Evolutionary conservation across 2,329 filamentous ascomycete species (phyloP).

Genomic region (Parastagonospora avenae): DNA sequence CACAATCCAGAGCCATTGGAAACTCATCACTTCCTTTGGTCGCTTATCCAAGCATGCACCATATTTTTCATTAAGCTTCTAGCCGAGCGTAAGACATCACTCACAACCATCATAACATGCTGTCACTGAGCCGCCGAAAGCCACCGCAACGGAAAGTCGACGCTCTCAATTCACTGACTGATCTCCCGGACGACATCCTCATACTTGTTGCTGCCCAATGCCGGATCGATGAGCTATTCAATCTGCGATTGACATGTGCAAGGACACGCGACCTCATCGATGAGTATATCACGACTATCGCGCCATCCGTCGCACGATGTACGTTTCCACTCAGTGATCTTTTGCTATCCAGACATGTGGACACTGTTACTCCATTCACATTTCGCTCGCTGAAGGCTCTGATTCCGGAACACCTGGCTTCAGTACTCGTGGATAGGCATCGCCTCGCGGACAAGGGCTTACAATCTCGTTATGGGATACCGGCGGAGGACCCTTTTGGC

Average conservation of each 20-base stretch:
- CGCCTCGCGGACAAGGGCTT: constrained; percentile 25
- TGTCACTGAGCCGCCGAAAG: constrained; percentile 4
- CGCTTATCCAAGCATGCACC: not conserved
- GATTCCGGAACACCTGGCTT: constrained; percentile 36
- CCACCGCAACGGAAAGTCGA: not conserved
- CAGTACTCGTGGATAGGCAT: constrained; percentile 37
- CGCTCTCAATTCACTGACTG: constrained; percentile 10
- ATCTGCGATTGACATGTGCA: constrained; percentile 24
- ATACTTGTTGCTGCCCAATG: constrained; percentile 35
- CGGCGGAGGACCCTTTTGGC: constrained; percentile 37
- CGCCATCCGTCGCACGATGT: constrained; percentile 29
- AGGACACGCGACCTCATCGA: constrained; percentile 28
- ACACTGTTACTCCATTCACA: constrained; percentile 9
- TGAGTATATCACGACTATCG: constrained; percentile 34
- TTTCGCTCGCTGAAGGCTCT: constrained; percentile 32
- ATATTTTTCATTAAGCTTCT: not conserved
- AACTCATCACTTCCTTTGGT: too few relatives aligned
- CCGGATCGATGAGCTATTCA: constrained; percentile 33
- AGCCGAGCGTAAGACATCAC: not conserved
- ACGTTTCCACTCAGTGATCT: constrained; percentile 30
- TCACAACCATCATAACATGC: not conserved
- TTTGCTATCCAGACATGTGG: constrained; percentile 16
- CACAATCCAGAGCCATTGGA: too few relatives aligned
- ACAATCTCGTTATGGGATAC: constrained; percentile 29
- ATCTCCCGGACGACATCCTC: constrained; percentile 38